A percentile compares a stretch with the other conserved stretches of the same genome.
These are phyloP conservation scores for Aspergillus bertholletiae DNA, from an alignment of 495 filamentous ascomycete species.

Conservation along the genomic window DNA sequence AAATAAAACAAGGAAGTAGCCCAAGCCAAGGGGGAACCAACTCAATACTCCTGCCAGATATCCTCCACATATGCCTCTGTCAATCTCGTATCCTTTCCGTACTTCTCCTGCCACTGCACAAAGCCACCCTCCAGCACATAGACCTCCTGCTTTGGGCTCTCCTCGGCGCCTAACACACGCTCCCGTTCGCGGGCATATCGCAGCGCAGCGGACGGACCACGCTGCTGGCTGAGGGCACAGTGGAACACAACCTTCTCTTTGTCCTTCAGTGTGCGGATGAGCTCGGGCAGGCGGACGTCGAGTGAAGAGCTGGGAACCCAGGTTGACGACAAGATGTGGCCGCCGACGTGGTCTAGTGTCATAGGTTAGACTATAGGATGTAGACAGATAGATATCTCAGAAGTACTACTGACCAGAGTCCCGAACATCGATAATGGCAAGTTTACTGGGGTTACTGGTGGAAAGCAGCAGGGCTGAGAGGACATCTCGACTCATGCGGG, in stretches of 20 bases:
- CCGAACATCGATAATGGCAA: conserved; percentile 86
- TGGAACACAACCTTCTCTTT: conserved; percentile 90
- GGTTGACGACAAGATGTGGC: conserved; percentile 72
- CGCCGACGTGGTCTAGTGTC: conserved; percentile 76
- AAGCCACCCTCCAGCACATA: conserved; percentile 84
- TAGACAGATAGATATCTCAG: neutral
- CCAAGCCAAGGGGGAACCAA: neutral
- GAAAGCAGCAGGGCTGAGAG: conserved; percentile 52
- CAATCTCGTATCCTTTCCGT: conserved; percentile 69
- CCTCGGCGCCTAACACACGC: conserved; percentile 27
- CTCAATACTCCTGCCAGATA: conserved; percentile 69
- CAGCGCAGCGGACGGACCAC: conserved; percentile 48
- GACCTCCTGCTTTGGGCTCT: conserved; percentile 61
- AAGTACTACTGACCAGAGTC: conserved; percentile 60
- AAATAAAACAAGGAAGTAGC: conserved; percentile 10
- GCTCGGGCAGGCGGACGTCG: conserved; percentile 72
- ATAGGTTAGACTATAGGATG: neutral
- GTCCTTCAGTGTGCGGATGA: conserved; percentile 72
- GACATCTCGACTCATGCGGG: conserved; percentile 59
- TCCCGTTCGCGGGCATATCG: conserved; percentile 43
- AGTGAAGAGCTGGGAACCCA: conserved; percentile 73
- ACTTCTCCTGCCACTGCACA: conserved; percentile 86
- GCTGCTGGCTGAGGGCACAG: conserved; percentile 88
- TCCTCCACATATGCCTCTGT: conserved; percentile 85
- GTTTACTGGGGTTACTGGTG: conserved; percentile 29